Evolutionary conservation across 768 basidiomycete species (phyloP).

Genomic region (Termitomyces sp.): DNA sequence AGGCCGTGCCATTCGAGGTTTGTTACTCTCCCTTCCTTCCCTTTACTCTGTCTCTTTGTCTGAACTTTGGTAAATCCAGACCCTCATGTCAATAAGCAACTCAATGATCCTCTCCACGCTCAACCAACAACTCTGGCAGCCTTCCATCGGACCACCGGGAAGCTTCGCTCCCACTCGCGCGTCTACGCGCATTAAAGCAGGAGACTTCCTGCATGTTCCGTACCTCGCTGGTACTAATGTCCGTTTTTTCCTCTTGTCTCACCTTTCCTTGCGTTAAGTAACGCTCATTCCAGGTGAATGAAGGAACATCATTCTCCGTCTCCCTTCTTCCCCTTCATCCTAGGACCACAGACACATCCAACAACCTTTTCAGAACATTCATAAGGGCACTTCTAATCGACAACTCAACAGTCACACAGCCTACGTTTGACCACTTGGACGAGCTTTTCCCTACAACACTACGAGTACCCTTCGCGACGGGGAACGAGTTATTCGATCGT

Average conservation of each 20-base stretch:
- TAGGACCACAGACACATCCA: conserved; percentile 38
- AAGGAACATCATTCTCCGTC: conserved; percentile 42
- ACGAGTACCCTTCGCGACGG: conserved; percentile 48
- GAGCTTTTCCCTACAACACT: conserved; percentile 38
- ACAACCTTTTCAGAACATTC: conserved; percentile 42
- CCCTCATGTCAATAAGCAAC: conserved; percentile 44
- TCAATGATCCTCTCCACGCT: conserved; percentile 39
- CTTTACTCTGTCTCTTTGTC: not conserved
- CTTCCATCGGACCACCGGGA: conserved; percentile 46
- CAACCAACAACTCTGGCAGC: conserved; percentile 56
- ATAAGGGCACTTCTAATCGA: conserved; percentile 49
- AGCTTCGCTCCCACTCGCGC: conserved; percentile 46
- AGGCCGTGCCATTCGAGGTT: conserved; percentile 41
- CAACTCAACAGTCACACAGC: conserved; percentile 40
- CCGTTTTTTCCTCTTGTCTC: conserved; percentile 33
- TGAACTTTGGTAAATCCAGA: conserved; percentile 25
- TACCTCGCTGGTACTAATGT: conserved; percentile 56
- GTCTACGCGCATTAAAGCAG: conserved; percentile 39
- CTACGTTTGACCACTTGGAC: conserved; percentile 36
- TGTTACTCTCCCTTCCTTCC: not conserved
- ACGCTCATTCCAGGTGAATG: conserved; percentile 19
- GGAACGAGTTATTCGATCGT: conserved; percentile 56
- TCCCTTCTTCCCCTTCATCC: conserved; percentile 41
- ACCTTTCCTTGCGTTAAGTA: conserved; percentile 20
- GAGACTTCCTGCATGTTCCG: conserved; percentile 51